These are phyloP conservation scores for Amniculicola lignicola DNA, from an alignment of 495 filamentous ascomycete genomes.

Conservation along the genomic window DNA sequence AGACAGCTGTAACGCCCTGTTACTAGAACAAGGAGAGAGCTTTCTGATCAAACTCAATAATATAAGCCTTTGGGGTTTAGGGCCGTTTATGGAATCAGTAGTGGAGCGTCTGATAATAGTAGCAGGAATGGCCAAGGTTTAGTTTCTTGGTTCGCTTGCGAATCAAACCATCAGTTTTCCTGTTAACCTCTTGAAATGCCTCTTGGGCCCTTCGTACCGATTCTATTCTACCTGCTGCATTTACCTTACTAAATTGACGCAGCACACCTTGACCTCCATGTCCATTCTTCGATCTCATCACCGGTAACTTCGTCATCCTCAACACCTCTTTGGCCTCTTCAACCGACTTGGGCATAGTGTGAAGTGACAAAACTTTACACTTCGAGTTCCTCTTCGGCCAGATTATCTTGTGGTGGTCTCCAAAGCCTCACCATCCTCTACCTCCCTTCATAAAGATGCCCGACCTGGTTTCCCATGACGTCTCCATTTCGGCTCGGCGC, in stretches of 20 bases:
- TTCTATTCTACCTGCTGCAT: neutral
- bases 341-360: constrained; percentile 1
- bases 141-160: neutral
- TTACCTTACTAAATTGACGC: too few relatives aligned
- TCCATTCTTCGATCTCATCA: neutral
- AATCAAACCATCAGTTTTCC: neutral
- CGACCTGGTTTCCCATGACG: constrained; percentile 1
- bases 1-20: constrained; percentile 2
- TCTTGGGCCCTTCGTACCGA: neutral
- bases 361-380: neutral
- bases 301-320: neutral
- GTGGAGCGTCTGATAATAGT: constrained; percentile 1
- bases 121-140: neutral
- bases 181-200: neutral
- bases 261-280: neutral
- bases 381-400: neutral
- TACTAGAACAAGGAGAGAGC: constrained; percentile 1
- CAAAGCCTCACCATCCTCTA: constrained; percentile 5
- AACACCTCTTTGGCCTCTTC: neutral
- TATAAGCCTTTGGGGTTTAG: neutral
- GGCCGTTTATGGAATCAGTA: constrained; percentile 1
- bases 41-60: constrained; percentile 9
- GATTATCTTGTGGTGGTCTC: neutral
- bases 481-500: constrained; percentile 3
- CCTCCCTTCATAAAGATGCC: neutral